Evolutionary conservation across 306 rosid genomes (phyloP), one percentile per base, ranked within the genome.

Genomic region (Sicyos edulis): DNA sequence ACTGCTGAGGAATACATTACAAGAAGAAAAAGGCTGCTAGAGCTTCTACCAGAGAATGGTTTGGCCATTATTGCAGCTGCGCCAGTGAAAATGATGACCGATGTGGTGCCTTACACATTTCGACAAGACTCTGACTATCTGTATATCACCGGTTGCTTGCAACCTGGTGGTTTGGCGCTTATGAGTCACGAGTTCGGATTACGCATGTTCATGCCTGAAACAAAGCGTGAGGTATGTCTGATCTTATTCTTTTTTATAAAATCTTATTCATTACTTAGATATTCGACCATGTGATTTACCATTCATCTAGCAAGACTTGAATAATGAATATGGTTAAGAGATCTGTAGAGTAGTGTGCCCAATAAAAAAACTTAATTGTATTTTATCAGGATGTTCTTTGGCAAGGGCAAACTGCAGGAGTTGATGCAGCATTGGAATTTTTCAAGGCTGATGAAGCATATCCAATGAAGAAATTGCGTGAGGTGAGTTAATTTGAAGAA

Each of bases 131-230:
- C 96, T 56, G 87, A 93, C 89, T 93, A 85, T 80, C 85, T 68
- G 6, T 90, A 90, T 80, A 73, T 93, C 58, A 93, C 98, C 56
- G 98, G 98, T 79, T 93, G 97, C 83, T 95, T 86, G 79, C 98
- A 93, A 75, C 95, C 97, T 1, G 98, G 98, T 40, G 96, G 98
- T 0, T 76, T 93, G 72, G 98, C 95, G 7, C 83, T 93, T 82
- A 75, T 93, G 72, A 89, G 98, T 67, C 92, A 83, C 68, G 92
- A 90, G 24, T 83, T 76, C 65, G 98, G 97, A 59, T 83, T 93
- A 71, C 88, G 96, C 85, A 87, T 93, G 98, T 93, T 93, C 87
- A 90, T 93, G 97, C 97, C 97, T 16, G 97, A 90, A 85, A 80
- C 88, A 69, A 78, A 77, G 37, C 72, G 87, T 78, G 78, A 86